Evolutionary conservation across 140 eudicot genomes (phyloP).

Genomic region (Stevia rebaudiana): DNA sequence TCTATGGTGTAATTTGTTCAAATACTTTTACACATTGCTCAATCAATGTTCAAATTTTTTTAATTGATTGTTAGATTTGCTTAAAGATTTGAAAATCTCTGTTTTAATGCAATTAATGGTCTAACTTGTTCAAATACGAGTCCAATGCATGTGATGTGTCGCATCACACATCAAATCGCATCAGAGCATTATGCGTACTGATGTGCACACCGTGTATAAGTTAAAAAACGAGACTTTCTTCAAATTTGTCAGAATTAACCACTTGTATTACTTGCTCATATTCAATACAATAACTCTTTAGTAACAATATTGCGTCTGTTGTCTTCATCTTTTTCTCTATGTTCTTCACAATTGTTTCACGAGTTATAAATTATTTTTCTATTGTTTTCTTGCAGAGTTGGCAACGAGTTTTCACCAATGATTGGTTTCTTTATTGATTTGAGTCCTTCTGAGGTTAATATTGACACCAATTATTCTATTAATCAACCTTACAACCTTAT

Average conservation of each 20-base stretch:
- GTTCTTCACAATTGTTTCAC: not conserved
- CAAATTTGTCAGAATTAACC: not conserved
- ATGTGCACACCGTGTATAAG: not conserved
- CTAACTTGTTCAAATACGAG: too few species aligned
- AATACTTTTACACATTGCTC: too few species aligned
- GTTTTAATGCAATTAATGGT: too few species aligned
- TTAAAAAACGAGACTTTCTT: not conserved
- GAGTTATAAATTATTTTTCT: not conserved
- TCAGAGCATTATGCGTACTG: too few species aligned
- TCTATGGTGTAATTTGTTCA: too few species aligned
- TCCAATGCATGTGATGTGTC: too few species aligned
- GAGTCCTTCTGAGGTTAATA: slow-evolving; percentile 60
- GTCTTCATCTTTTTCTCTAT: not conserved
- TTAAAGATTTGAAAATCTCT: too few species aligned
- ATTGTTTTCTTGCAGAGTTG: slow-evolving; percentile 52
- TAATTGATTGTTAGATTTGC: too few species aligned
- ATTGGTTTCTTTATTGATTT: slow-evolving; percentile 64
- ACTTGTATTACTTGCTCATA: not conserved
- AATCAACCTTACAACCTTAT: not conserved
- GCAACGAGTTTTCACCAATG: slow-evolving; percentile 71
- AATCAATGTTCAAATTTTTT: too few species aligned
- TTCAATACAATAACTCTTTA: not conserved
- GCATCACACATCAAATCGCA: too few species aligned
- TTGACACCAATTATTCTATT: not conserved
- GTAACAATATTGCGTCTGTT: not conserved